Evolutionary conservation across 202 grass and related monocot genomes (phyloP).

Genomic region (Zizania palustris): DNA sequence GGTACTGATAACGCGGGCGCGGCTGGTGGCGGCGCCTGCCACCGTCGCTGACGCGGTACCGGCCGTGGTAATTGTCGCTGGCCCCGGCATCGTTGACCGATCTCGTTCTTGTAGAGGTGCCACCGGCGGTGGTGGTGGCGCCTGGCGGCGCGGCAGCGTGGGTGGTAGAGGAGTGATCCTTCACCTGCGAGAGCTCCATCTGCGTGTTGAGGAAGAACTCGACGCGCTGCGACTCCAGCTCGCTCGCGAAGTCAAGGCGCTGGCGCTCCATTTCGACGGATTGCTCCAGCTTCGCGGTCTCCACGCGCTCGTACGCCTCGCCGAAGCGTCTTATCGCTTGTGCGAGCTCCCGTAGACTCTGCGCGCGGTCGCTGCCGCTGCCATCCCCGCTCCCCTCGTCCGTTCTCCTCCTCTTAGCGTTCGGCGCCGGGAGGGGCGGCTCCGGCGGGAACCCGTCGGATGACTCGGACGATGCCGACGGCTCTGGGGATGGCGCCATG

Average conservation of each 20-base stretch:
- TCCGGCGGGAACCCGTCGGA: constrained; percentile 86
- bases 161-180: constrained; percentile 32
- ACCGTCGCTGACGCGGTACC: constrained; percentile 32
- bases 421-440: constrained; percentile 36
- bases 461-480: constrained; percentile 65
- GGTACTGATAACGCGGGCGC: constrained; percentile 46
- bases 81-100: constrained; percentile 16
- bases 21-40: constrained; percentile 31
- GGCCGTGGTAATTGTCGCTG: constrained; percentile 53
- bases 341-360: constrained; percentile 59
- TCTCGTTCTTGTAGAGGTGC: constrained; percentile 43
- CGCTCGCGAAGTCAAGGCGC: constrained; percentile 69
- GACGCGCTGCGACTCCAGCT: constrained; percentile 76
- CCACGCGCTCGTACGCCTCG: constrained; percentile 77
- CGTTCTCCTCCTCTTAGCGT: constrained; percentile 57
- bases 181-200: constrained; percentile 69
- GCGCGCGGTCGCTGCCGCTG: constrained; percentile 23
- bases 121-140: neutral
- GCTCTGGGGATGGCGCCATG: constrained; percentile 45
- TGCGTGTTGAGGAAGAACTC: constrained; percentile 93
- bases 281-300: constrained; percentile 79
- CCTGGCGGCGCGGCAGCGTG: neutral
- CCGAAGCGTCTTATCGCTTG: constrained; percentile 64
- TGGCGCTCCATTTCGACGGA: constrained; percentile 71
- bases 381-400: constrained; percentile 31